Conservation (phyloP, 129 eudicot species). For the Chrysanthemum makinoi region DNA sequence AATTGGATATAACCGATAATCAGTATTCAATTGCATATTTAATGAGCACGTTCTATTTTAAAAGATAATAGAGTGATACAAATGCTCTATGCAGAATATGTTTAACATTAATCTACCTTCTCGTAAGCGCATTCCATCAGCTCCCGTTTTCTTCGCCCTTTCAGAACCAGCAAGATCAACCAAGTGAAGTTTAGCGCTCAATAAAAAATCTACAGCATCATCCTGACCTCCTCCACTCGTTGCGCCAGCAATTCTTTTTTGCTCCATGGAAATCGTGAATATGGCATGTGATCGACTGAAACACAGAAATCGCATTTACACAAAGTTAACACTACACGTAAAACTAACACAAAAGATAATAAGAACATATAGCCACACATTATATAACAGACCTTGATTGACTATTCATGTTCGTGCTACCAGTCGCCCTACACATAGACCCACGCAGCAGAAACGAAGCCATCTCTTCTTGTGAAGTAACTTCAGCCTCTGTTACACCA, state of each 20-base stretch:
- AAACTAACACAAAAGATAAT: constrained; percentile 8
- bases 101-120: constrained; percentile 54
- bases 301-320: constrained; percentile 8
- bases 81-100: not conserved
- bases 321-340: constrained; percentile 8
- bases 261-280: constrained; percentile 90
- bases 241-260: constrained; percentile 40
- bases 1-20: not conserved
- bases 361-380: not conserved
- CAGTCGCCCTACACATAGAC: no score
- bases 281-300: constrained; percentile 96
- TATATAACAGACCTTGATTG: no score
- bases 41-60: not conserved
- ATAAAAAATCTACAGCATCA: constrained; percentile 64
- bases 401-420: no score
- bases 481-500: no score
- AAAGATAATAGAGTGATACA: not conserved
- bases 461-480: no score
- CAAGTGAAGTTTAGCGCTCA: constrained; percentile 82
- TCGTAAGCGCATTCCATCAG: constrained; percentile 81
- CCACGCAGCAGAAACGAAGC: no score
- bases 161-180: constrained; percentile 99
- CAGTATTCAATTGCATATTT: not conserved
- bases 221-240: constrained; percentile 42
- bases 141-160: constrained; percentile 90